Conservation (phyloP, 2,329 filamentous ascomycete species). For the Xylaria sp. region DNA sequence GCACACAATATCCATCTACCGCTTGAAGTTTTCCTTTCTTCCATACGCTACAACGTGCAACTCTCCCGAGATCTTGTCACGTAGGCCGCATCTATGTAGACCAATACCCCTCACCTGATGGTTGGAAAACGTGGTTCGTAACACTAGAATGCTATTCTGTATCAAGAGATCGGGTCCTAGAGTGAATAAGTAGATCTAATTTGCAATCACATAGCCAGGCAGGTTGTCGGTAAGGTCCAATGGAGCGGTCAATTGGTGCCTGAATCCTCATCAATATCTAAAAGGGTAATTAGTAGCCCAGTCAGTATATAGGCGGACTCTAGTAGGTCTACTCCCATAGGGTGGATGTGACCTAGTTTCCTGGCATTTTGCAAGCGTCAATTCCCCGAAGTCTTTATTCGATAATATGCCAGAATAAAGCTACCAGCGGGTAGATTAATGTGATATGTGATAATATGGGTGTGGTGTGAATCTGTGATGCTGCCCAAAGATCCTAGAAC, state of each 20-base stretch:
- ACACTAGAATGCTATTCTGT: not conserved
- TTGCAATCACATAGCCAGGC: too few relatives aligned
- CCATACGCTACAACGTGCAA: not conserved
- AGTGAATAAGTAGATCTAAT: too few relatives aligned
- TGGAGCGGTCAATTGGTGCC: too few relatives aligned
- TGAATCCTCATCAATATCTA: too few relatives aligned
- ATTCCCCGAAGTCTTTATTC: too few relatives aligned
- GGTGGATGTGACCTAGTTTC: too few relatives aligned
- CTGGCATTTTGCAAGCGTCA: too few relatives aligned
- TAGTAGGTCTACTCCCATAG: too few relatives aligned
- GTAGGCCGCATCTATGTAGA: not conserved
- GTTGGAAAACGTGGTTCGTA: not conserved
- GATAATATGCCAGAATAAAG: too few relatives aligned
- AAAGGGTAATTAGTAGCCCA: too few relatives aligned
- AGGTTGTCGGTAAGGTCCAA: too few relatives aligned
- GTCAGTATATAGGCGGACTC: too few relatives aligned
- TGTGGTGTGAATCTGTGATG: not conserved
- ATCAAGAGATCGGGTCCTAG: not conserved
- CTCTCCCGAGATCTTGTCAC: not conserved
- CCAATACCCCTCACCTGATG: not conserved
- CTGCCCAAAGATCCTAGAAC: not conserved
- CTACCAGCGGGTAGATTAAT: not conserved
- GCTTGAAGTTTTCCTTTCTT: constrained; percentile 9
- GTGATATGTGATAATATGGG: not conserved
- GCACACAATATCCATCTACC: not conserved